Evolutionary conservation across 495 filamentous ascomycete species (phyloP), one percentile per base, ranked within the genome.

Genomic region (Trichocladium antarcticum): DNA sequence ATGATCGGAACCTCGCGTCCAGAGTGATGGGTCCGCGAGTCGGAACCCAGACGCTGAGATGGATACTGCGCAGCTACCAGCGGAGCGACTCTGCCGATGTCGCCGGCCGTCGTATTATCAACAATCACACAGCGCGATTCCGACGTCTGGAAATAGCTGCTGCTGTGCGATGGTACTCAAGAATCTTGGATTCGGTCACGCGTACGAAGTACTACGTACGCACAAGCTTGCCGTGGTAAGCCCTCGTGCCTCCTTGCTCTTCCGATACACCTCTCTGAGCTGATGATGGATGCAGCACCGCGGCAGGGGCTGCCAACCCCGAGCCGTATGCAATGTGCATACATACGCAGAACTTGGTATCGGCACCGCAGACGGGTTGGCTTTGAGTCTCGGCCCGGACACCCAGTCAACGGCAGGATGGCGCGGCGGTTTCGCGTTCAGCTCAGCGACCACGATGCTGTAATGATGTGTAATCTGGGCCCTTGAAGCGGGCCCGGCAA

Each of bases 121-220:
- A 36, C 55, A 57, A 52, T 58, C 47, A 41, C 10, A 45, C 11
- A 21, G 21, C 21, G 36, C 29, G 11, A 15, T 15, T 37, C 40
- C 50, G 40, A 44, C 46, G 19, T 14, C 47, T 50, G n/a, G 44
- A 61, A 61, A 56, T 58, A 54, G 56, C 36, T 58, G 48, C 58
- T 57, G 56, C 27, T 39, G 58, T 61, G 56, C 42, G 24, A 61
- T 47, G 48, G 32, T 46, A 14, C 37, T 27, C 39, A 44, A n/a
- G 36, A 51, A 41, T 12, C 31, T 31, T 15, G 29, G 29, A 9
- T 21, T 36, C 29, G 20, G 28, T 21, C 24, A 1, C 49, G 20
- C 35, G 3, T 14, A 32, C n/a, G n/a, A n/a, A n/a, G n/a, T n/a
- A n/a, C n/a, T n/a, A n/a, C n/a, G n/a, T n/a, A n/a, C n/a, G n/a